Evolutionary conservation across 495 filamentous ascomycete genomes (phyloP).

Genomic region (Podospora tetraspora): DNA sequence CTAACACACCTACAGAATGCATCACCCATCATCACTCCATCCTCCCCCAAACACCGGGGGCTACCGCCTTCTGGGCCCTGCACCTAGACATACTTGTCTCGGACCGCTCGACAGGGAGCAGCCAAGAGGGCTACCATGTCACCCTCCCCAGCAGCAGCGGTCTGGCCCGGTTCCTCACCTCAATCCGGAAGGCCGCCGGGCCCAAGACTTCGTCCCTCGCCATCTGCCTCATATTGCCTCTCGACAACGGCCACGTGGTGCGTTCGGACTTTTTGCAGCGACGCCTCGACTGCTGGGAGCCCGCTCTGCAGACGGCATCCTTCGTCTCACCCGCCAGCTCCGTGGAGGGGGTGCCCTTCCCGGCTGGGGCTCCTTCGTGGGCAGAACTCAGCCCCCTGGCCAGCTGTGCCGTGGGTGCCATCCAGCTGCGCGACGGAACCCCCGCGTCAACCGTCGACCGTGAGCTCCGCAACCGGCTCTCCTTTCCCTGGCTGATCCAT

Average conservation of each 20-base stretch:
- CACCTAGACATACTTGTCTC: background rate
- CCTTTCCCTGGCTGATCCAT: conserved; percentile 20
- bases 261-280: conserved; percentile 16
- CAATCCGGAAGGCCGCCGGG: background rate
- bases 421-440: background rate
- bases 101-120: background rate
- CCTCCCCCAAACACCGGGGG: background rate
- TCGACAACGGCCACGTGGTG: background rate
- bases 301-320: conserved; percentile 10
- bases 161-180: background rate
- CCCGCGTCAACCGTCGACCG: conserved; percentile 1
- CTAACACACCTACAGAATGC: background rate
- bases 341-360: conserved; percentile 2
- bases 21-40: background rate
- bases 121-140: background rate
- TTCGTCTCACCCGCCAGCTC: conserved; percentile 12
- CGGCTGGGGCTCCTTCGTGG: background rate
- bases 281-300: conserved; percentile 12
- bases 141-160: background rate
- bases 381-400: background rate
- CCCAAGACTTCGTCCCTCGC: background rate
- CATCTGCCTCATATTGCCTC: conserved; percentile 1
- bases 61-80: background rate
- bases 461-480: conserved; percentile 22
- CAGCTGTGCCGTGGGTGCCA: background rate